These are phyloP conservation scores for Venturia nashicola DNA, from an alignment of 2,329 filamentous ascomycete species.

Conservation along the genomic window DNA sequence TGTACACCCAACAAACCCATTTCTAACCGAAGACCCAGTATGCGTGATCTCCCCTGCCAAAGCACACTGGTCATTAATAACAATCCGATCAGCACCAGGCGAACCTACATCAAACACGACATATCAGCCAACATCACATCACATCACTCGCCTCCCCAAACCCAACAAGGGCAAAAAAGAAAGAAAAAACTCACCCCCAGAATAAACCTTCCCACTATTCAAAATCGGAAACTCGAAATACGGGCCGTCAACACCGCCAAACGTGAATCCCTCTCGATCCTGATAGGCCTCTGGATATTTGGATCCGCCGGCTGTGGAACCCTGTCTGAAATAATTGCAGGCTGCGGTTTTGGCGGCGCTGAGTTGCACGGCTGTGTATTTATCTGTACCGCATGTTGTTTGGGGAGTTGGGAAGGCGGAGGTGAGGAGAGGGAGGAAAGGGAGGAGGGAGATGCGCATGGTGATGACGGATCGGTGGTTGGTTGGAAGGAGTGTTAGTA, in stretches of 20 bases:
- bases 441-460: neutral
- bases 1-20: slow-evolving; percentile 54
- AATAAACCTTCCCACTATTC: slow-evolving; percentile 36
- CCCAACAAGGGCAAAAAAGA: neutral
- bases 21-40: slow-evolving; percentile 50
- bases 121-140: slow-evolving; percentile 6
- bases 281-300: slow-evolving; percentile 48
- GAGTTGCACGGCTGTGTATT: slow-evolving; percentile 17
- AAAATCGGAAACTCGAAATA: slow-evolving; percentile 54
- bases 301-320: slow-evolving; percentile 25
- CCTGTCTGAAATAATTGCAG: slow-evolving; percentile 36
- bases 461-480: neutral
- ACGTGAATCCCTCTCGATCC: slow-evolving; percentile 51
- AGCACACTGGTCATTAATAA: slow-evolving; percentile 45
- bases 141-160: neutral
- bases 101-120: slow-evolving; percentile 29
- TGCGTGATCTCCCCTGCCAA: slow-evolving; percentile 57
- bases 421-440: neutral
- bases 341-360: slow-evolving; percentile 38
- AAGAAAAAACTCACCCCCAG: slow-evolving; percentile 34
- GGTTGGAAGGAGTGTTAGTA: too few species aligned
- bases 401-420: neutral
- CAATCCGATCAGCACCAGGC: slow-evolving; percentile 54
- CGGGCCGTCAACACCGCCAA: slow-evolving; percentile 40
- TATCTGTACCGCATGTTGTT: neutral